These are phyloP conservation scores for Tolypocladium nubicola DNA, from an alignment of 2,329 filamentous ascomycete species.

Conservation along the genomic window DNA sequence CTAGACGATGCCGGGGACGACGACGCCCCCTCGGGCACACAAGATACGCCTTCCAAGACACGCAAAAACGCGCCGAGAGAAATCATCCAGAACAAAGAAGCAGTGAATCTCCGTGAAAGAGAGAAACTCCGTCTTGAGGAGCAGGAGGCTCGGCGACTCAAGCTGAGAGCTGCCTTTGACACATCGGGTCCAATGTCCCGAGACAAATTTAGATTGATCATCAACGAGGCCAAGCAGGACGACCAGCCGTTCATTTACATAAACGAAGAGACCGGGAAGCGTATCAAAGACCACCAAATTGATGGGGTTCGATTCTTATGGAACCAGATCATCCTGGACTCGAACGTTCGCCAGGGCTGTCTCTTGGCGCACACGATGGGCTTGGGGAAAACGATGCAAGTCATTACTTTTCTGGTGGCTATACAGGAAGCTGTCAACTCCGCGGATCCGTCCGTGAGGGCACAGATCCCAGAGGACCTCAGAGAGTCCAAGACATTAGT, in stretches of 20 bases:
- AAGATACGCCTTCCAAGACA: conserved; percentile 4
- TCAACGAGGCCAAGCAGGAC: conserved; percentile 56
- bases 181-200: conserved; percentile 29
- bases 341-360: conserved; percentile 56
- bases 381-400: conserved; percentile 85
- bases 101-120: conserved; percentile 42
- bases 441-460: conserved; percentile 38
- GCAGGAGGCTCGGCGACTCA: conserved; percentile 40
- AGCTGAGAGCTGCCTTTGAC: conserved; percentile 35
- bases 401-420: conserved; percentile 71
- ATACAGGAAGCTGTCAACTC: conserved; percentile 58
- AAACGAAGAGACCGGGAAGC: conserved; percentile 48
- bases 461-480: conserved; percentile 60
- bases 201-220: conserved; percentile 42
- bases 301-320: conserved; percentile 80
- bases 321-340: conserved; percentile 63
- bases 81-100: conserved; percentile 23
- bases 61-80: conserved; percentile 15
- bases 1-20: conserved; percentile 8
- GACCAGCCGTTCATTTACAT: conserved; percentile 53
- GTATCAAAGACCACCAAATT: conserved; percentile 73
- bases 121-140: conserved; percentile 42
- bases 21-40: background rate
- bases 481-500: conserved; percentile 56
- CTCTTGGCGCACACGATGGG: conserved; percentile 87